Evolutionary conservation across 2,329 filamentous ascomycete species (phyloP).

Genomic region (Coniochaeta ligniaria): DNA sequence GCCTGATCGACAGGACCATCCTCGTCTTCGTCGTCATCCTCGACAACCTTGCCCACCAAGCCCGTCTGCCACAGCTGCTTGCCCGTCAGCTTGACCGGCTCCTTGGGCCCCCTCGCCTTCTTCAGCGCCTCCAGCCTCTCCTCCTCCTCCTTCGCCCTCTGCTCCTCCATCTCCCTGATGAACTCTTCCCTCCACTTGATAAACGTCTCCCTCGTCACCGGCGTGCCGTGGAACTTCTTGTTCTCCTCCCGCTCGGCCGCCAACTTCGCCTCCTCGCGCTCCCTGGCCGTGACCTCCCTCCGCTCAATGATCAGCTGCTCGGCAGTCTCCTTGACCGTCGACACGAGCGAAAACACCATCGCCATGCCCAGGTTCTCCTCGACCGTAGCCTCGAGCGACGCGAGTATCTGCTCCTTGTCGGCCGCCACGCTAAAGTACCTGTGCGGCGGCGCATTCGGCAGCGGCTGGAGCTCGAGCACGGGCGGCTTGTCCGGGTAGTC

Average conservation of each 20-base stretch:
- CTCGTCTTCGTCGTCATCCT: constrained; percentile 57
- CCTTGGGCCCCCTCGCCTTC: constrained; percentile 63
- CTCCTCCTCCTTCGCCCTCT: constrained; percentile 64
- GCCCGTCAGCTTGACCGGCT: constrained; percentile 64
- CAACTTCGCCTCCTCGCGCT: constrained; percentile 43
- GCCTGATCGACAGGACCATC: constrained; percentile 37
- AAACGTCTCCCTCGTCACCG: constrained; percentile 83
- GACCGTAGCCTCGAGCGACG: constrained; percentile 64
- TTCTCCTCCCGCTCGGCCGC: constrained; percentile 85
- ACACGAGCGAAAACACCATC: constrained; percentile 91
- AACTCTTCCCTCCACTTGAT: constrained; percentile 76
- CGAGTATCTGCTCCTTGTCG: constrained; percentile 70
- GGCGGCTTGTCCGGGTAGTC: constrained; percentile 86
- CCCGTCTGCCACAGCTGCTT: constrained; percentile 74
- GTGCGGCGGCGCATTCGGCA: constrained; percentile 62
- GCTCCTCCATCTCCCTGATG: constrained; percentile 71
- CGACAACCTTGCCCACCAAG: constrained; percentile 58
- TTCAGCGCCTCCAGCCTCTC: constrained; percentile 78
- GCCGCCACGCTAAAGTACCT: constrained; percentile 70
- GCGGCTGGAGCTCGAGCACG: constrained; percentile 68
- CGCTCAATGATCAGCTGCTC: constrained; percentile 76
- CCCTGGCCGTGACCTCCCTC: constrained; percentile 54
- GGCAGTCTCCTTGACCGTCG: constrained; percentile 81
- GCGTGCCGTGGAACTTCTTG: constrained; percentile 86
- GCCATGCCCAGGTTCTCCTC: constrained; percentile 95